Evolutionary conservation across 2,329 filamentous ascomycete species (phyloP).

Genomic region (Albophoma yamanashiensis): DNA sequence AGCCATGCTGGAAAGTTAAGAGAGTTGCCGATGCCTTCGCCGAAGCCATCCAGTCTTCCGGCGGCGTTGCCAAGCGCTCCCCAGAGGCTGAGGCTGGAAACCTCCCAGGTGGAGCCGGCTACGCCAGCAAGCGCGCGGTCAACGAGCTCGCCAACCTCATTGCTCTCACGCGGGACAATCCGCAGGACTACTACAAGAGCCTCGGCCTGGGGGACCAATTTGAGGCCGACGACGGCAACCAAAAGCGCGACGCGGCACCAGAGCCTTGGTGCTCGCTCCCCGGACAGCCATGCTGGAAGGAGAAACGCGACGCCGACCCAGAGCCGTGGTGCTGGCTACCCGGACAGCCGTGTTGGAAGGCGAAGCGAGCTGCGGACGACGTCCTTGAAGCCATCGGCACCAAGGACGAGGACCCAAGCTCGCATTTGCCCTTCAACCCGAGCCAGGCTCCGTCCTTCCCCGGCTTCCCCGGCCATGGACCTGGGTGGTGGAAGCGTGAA

Average conservation of each 20-base stretch:
- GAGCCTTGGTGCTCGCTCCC: slow-evolving; percentile 20
- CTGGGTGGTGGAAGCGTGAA: slow-evolving; percentile 16
- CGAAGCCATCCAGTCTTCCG: slow-evolving; percentile 12
- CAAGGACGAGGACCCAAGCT: slow-evolving; percentile 11
- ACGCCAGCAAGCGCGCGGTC: slow-evolving; percentile 25
- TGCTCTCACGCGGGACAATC: slow-evolving; percentile 17
- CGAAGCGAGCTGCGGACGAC: slow-evolving; percentile 19
- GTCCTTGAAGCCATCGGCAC: slow-evolving; percentile 18
- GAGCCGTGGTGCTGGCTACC: slow-evolving; percentile 1
- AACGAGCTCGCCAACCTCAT: slow-evolving; percentile 26
- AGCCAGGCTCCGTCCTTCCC: slow-evolving; percentile 11
- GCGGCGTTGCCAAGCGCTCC: slow-evolving; percentile 14
- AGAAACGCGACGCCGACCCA: slow-evolving; percentile 8
- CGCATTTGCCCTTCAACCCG: slow-evolving; percentile 14
- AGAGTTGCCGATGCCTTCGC: slow-evolving; percentile 12
- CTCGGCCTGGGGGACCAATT: slow-evolving; percentile 18
- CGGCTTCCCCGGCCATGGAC: slow-evolving; percentile 7
- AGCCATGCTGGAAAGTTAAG: slow-evolving; percentile 24
- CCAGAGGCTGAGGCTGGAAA: slow-evolving; percentile 17
- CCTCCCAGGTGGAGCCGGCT: slow-evolving; percentile 23
- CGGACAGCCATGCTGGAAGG: slow-evolving; percentile 30
- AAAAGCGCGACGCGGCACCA: slow-evolving; percentile 13
- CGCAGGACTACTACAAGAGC: slow-evolving; percentile 18
- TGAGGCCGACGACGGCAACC: slow-evolving; percentile 7
- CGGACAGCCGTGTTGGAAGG: slow-evolving; percentile 17